Base-by-base conservation (phyloP, 2,329 filamentous ascomycete genomes). In the Paraphoma chrysanthemicola region DNA sequence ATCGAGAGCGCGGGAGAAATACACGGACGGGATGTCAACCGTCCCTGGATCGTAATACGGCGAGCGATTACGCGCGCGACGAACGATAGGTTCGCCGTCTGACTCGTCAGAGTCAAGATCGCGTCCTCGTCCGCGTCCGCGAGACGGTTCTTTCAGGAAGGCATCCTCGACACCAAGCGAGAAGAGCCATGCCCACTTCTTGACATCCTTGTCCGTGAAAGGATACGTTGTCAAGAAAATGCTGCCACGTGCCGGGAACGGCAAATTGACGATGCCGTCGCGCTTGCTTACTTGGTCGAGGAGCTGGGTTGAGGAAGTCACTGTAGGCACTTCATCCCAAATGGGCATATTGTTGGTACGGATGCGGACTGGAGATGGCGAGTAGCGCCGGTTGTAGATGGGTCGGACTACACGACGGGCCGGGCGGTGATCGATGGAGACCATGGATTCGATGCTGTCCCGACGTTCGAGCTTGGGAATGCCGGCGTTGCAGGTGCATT, bases 131-230 rank as follows among this genome's bases (percentile, higher is more conserved):
- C 38, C 39, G 17, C 29, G 28, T 16, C 23, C 29, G 5, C 43
- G 48, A 3, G 47, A 48, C 6, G 29, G 48, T 33, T 58, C 57
- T 4, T 44, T 39, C 4, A 70, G 44, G 23, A 53, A 66, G 3
- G 48, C 56, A 3, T 67, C 67, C 33, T 68, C 62, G 6, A 68
- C 45, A 10, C 56, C 60, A 6, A 50, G 29, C 6, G 42, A 48
- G 12, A 71, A 52, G 18, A 71, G 51, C 66, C 68, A 70, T 1
- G 54, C 30, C 62, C 63, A 70, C 23, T 69, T 66, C 51, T 64
- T 61, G 6, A 71, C 58, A n/a, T 70, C 66, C 10, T 54, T 59
- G 18, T 64, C 49, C n/a, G 62, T 62, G 52, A 70, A 71, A 4
- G 67, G 64, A 46, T 60, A 71, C 0, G 68, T 71, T 43, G 60